These are phyloP conservation scores for Tolypocladium nubicola DNA, from an alignment of 2,329 filamentous ascomycete species.

Conservation along the genomic window DNA sequence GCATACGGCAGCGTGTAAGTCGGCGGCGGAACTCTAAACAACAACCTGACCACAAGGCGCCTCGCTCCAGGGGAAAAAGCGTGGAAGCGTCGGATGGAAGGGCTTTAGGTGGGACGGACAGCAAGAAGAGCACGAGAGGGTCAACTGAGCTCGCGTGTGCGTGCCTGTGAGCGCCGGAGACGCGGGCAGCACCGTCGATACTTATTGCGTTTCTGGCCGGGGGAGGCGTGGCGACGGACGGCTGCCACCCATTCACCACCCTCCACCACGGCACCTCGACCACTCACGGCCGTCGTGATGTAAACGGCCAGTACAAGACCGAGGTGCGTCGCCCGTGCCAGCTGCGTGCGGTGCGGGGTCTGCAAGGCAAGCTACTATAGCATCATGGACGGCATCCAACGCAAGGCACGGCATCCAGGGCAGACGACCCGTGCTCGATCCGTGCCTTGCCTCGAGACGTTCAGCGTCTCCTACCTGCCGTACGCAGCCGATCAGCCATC, in stretches of 20 bases:
- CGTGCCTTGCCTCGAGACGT: neutral
- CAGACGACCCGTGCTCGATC: neutral
- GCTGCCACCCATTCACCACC: conserved; percentile 2
- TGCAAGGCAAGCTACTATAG: neutral
- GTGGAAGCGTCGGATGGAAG: neutral
- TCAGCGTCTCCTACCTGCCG: neutral
- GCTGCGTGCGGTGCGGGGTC: neutral
- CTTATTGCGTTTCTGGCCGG: neutral
- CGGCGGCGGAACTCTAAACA: neutral
- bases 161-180: neutral
- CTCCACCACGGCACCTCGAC: neutral
- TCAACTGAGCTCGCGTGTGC: neutral
- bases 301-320: neutral
- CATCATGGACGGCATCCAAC: neutral
- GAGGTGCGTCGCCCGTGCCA: neutral
- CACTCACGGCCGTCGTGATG: neutral
- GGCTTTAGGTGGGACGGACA: neutral
- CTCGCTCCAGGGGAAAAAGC: neutral
- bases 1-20: neutral
- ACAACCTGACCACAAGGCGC: neutral
- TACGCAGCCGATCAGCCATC: neutral
- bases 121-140: neutral
- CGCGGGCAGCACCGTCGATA: neutral
- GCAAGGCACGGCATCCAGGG: neutral
- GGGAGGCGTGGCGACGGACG: neutral